These are phyloP conservation scores for Boechera retrofracta DNA, from an alignment of 345 rosid genomes.

Conservation along the genomic window DNA sequence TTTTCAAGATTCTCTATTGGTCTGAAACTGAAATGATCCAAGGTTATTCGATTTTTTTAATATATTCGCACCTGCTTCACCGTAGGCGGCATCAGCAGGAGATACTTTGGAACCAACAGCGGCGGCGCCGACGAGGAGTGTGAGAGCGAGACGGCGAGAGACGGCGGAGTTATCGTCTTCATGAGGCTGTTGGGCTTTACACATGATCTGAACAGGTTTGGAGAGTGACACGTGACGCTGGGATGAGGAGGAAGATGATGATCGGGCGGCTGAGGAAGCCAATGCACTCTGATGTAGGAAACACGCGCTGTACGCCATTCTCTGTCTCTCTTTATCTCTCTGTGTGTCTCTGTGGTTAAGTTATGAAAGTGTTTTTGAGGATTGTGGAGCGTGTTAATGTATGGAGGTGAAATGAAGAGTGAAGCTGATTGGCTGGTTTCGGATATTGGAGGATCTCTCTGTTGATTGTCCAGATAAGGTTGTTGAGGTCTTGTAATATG, in stretches of 20 bases:
- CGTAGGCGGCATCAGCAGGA: conserved; percentile 99
- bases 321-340: background rate
- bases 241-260: conserved; percentile 52
- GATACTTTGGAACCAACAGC: conserved; percentile 87
- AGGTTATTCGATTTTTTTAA: background rate
- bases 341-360: conserved; percentile 3
- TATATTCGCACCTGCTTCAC: conserved; percentile 74
- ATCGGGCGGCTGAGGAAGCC: conserved; percentile 53
- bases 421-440: conserved; percentile 56
- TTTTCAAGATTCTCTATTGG: background rate
- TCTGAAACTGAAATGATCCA: conserved; percentile 30
- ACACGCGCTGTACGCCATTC: conserved; percentile 87
- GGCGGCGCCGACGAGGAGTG: conserved; percentile 85
- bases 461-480: conserved; percentile 69
- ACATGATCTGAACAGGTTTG: conserved; percentile 59
- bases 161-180: conserved; percentile 55
- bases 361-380: conserved; percentile 13
- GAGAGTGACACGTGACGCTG: conserved; percentile 57
- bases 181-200: conserved; percentile 72
- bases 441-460: conserved; percentile 64
- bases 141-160: conserved; percentile 88
- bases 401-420: conserved; percentile 38
- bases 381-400: conserved; percentile 29
- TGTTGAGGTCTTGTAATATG: conserved; percentile 49
- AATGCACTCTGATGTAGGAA: conserved; percentile 83